Evolutionary conservation across 495 filamentous ascomycete genomes (phyloP), one percentile per base, ranked within the genome.

Genomic region (Lindgomyces ingoldianus): DNA sequence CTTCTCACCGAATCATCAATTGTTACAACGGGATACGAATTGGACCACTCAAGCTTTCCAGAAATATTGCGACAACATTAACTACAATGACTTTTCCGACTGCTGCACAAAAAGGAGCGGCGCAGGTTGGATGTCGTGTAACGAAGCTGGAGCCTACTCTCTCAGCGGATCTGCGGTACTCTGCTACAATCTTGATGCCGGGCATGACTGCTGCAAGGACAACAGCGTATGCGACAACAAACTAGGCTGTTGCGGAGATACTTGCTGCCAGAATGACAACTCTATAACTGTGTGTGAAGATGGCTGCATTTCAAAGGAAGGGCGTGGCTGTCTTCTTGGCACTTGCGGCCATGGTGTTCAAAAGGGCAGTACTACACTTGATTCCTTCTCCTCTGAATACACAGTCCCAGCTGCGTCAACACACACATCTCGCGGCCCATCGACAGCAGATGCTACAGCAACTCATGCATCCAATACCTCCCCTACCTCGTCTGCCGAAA

Each of bases 21-120:
- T 51, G 22, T 22, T 51, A 6, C 48, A n/a, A n/a, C 48, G 48
- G 3, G 48, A 51, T n/a, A 22, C 22, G 24, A 51, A 51, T 26
- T 51, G 48, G 48, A 51, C 48, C 6, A 51, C 48, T 9, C 48
- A 51, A 22, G 48, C 48, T 8, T 51, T 51, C 48, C 48, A 51
- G 25, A 51, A 10, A 4, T 22, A 51, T 18, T 51, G 48, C 48
- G 48, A 51, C 48, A 51, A 51, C 25, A 29, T 51, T 22, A 51
- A 51, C 22, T 51, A 51, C 48, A 24, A 25, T 18, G 48, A 51
- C 48, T 24, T 24, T 27, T 25, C 48, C 25, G 48, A 51, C 25
- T 51, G 48, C 18, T 51, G 48, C 22, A 51, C 14, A 6, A 22
- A 51, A 18, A 29, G 26, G 25, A 51, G 48, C 48, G 48, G 48